Conservation (phyloP, 2,329 filamentous ascomycete genomes). For the Colletotrichum sublineola region DNA sequence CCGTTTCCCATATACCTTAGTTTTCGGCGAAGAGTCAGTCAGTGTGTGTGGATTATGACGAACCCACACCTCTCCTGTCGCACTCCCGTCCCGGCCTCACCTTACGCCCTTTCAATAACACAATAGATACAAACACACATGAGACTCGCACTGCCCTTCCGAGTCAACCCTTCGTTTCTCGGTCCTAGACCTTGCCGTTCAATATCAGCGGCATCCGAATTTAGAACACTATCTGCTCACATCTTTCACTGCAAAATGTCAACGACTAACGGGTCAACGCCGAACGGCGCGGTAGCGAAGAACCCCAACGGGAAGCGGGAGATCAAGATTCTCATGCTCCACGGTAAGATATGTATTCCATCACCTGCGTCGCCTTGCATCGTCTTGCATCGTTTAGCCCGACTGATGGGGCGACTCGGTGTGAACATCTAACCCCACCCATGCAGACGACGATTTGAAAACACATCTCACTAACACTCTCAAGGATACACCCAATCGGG, state of each 20-base stretch:
- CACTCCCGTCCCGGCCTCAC: background rate
- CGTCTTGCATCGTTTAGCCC: background rate
- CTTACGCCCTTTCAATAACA: background rate
- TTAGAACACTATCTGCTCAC: background rate
- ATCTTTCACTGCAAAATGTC: conserved; percentile 27
- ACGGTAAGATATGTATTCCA: conserved; percentile 62
- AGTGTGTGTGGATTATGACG: conserved; percentile 29
- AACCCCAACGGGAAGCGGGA: conserved; percentile 59
- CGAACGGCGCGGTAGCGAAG: conserved; percentile 45
- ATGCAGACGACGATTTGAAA: background rate
- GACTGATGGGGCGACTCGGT: too few species aligned
- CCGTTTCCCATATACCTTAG: background rate
- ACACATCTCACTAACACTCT: conserved; percentile 4
- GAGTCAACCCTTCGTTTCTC: background rate
- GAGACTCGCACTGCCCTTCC: conserved; percentile 9
- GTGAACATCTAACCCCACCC: background rate
- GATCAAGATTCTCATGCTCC: conserved; percentile 82
- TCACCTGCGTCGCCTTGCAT: background rate
- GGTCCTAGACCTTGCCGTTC: background rate
- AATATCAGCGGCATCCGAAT: background rate
- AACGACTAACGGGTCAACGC: conserved; percentile 23
- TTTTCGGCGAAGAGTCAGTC: conserved; percentile 38
- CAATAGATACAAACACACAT: conserved; percentile 3
- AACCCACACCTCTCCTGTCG: conserved; percentile 19
- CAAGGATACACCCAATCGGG: conserved; percentile 88